Conservation (phyloP, 176 grass and related monocot genomes). For the Phoenix roebelenii region DNA sequence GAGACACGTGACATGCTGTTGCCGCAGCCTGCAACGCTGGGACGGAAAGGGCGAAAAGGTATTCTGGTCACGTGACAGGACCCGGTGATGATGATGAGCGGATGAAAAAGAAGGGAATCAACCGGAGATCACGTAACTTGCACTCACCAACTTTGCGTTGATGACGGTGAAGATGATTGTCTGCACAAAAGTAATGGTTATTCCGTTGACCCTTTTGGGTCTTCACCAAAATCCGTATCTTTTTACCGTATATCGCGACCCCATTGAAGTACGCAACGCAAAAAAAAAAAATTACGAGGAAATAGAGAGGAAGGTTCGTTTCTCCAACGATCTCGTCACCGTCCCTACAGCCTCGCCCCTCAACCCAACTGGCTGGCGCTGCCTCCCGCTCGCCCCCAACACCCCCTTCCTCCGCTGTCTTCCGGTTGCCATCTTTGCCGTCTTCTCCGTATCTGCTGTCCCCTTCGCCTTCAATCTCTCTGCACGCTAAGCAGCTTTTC, state of each 20-base stretch:
- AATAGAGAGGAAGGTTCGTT: too few species aligned
- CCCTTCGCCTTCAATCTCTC: slow-evolving; percentile 53
- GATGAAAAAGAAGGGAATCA: too few species aligned
- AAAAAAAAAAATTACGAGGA: too few species aligned
- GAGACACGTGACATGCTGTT: slow-evolving; percentile 12
- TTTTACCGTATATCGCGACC: too few species aligned
- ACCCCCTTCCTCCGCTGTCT: slow-evolving; percentile 48
- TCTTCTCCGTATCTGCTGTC: slow-evolving; percentile 47
- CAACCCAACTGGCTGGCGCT: neutral
- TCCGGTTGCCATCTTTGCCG: slow-evolving; percentile 17
- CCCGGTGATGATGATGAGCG: neutral
- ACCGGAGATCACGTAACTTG: too few species aligned
- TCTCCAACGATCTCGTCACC: neutral
- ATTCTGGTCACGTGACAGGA: slow-evolving; percentile 9
- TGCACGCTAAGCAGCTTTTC: slow-evolving; percentile 28
- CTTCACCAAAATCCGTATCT: too few species aligned
- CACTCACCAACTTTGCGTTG: too few species aligned
- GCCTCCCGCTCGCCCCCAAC: neutral
- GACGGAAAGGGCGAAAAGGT: neutral
- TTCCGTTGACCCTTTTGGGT: too few species aligned
- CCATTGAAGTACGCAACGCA: too few species aligned
- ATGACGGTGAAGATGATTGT: too few species aligned
- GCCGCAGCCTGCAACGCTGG: neutral
- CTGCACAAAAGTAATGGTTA: too few species aligned
- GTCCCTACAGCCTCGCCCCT: slow-evolving; percentile 22